These are phyloP conservation scores for Penicillium sp. DNA, from an alignment of 2,329 filamentous ascomycete genomes.

Conservation along the genomic window DNA sequence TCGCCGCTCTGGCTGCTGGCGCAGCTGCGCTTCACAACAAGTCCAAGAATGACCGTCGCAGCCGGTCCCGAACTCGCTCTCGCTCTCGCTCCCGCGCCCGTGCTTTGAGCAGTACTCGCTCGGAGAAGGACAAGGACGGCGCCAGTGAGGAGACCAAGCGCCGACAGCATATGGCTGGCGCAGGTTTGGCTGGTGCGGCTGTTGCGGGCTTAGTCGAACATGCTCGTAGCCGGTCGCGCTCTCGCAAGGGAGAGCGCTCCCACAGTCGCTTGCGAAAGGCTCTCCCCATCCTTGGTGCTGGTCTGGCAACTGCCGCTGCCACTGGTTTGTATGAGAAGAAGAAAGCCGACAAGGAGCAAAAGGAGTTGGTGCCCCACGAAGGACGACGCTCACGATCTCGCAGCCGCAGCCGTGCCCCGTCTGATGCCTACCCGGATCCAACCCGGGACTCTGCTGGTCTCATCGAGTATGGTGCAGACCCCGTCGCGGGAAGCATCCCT, in stretches of 20 bases:
- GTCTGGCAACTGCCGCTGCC: conserved; percentile 63
- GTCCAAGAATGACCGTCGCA: conserved; percentile 53
- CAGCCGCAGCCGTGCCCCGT: conserved; percentile 47
- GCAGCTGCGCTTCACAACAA: conserved; percentile 61
- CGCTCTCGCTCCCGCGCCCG: conserved; percentile 41
- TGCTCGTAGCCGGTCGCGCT: conserved; percentile 61
- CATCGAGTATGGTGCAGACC: conserved; percentile 67
- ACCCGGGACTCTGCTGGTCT: conserved; percentile 53
- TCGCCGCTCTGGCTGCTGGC: conserved; percentile 64
- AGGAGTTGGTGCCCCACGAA: conserved; percentile 46
- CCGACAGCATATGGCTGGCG: conserved; percentile 63
- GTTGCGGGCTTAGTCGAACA: conserved; percentile 64
- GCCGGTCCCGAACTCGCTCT: conserved; percentile 53
- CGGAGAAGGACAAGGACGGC: conserved; percentile 30
- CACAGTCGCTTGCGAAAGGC: conserved; percentile 60
- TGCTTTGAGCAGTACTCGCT: conserved; percentile 36
- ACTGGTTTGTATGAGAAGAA: conserved; percentile 66
- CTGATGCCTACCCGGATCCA: conserved; percentile 46
- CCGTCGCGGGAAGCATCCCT: conserved; percentile 60
- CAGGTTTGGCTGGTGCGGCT: conserved; percentile 64
- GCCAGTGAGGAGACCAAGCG: conserved; percentile 52
- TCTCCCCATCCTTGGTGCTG: conserved; percentile 63
- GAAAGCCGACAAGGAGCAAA: conserved; percentile 62
- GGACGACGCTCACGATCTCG: conserved; percentile 53
- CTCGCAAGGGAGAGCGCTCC: conserved; percentile 55